These are phyloP conservation scores for Lichtheimia hyalospora DNA, from an alignment of 371 early-diverging fungal species.

Conservation along the genomic window DNA sequence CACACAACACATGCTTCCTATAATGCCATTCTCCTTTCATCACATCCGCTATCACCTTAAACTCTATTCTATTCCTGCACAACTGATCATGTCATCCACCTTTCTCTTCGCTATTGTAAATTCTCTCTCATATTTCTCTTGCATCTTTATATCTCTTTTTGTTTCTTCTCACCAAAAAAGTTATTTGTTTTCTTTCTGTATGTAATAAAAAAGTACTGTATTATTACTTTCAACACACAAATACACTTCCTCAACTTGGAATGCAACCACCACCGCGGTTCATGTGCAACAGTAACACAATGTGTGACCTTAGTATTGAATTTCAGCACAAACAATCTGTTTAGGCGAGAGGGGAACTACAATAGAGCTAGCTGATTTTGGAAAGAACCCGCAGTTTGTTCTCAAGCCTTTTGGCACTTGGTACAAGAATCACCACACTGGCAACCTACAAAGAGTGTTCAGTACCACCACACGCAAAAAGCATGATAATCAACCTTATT, in stretches of 20 bases:
- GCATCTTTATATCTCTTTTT: not conserved
- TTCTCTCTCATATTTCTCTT: not conserved
- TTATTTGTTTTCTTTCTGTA: not conserved
- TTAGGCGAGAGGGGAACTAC: constrained; percentile 1
- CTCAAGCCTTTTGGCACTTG: not conserved
- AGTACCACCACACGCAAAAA: not conserved
- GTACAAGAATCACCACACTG: too few relatives aligned
- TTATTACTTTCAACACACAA: not conserved
- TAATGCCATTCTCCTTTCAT: constrained; percentile 1
- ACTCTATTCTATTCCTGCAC: constrained; percentile 9
- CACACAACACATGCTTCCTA: not conserved
- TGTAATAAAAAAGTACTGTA: not conserved
- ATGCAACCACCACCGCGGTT: not conserved
- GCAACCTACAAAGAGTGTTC: not conserved
- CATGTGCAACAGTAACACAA: constrained; percentile 2
- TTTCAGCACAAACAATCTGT: constrained; percentile 1
- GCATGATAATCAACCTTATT: not conserved
- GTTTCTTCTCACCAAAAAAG: not conserved
- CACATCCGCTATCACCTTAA: constrained; percentile 4
- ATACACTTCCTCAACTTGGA: not conserved
- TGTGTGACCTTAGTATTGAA: not conserved
- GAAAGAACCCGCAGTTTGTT: constrained; percentile 1
- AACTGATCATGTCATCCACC: not conserved
- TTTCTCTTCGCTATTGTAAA: constrained; percentile 6
- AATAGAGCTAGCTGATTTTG: not conserved